Percentiles rank a stretch among this genome's conserved stretches.
These are phyloP conservation scores for Starmerella floris DNA, from an alignment of 805 yeast species.

Conservation along the genomic window DNA sequence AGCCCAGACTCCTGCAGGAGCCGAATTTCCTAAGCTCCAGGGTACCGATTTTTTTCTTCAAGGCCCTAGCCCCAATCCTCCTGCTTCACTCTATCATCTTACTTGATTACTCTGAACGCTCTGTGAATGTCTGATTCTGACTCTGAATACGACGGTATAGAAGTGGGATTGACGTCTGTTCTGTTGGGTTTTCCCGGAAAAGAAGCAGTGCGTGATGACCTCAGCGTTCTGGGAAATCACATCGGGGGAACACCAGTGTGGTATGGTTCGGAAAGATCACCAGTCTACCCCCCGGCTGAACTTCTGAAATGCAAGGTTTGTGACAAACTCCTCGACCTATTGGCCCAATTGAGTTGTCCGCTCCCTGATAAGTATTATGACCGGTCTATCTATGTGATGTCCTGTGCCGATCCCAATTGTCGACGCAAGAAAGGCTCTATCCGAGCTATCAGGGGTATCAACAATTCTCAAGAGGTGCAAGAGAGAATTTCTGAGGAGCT, in stretches of 20 bases:
- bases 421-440: slow-evolving; percentile 56
- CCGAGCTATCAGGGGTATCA: slow-evolving; percentile 64
- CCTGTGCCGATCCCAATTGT: slow-evolving; percentile 54
- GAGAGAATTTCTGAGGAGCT: slow-evolving; percentile 30
- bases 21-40: too few species aligned
- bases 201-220: slow-evolving; percentile 7
- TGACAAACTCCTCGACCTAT: slow-evolving; percentile 43
- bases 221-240: slow-evolving; percentile 35
- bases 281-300: slow-evolving; percentile 33
- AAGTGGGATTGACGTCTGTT: slow-evolving; percentile 24
- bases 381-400: slow-evolving; percentile 67
- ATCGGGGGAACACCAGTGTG: slow-evolving; percentile 60
- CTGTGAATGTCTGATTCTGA: slow-evolving; percentile 31
- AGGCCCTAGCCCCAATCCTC: too few species aligned
- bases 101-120: too few species aligned
- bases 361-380: slow-evolving; percentile 48
- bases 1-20: too few species aligned
- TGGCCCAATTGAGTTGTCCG: slow-evolving; percentile 73
- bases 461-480: slow-evolving; percentile 38
- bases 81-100: too few species aligned
- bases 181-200: slow-evolving; percentile 29
- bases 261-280: slow-evolving; percentile 45
- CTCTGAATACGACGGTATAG: slow-evolving; percentile 17
- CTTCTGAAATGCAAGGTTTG: slow-evolving; percentile 57
- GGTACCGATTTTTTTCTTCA: too few species aligned